Conservation (phyloP, 257 asterid species). For the Solanum paucissectum region DNA sequence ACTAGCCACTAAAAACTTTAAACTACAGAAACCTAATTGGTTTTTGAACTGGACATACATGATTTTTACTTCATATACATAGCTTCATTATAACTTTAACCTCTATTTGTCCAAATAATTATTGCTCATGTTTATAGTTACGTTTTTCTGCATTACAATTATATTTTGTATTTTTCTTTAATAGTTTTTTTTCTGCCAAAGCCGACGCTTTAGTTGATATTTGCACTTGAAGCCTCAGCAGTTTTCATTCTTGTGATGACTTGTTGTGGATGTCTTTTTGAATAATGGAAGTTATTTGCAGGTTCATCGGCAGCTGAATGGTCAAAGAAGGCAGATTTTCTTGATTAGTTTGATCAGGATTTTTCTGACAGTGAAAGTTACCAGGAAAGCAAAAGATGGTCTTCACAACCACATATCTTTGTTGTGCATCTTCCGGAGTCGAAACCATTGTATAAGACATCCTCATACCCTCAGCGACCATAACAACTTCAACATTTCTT, state of each 20-base stretch:
- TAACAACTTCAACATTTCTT: conserved; percentile 37
- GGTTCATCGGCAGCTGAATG: conserved; percentile 92
- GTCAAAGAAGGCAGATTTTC: conserved; percentile 58
- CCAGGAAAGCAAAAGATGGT: conserved; percentile 64
- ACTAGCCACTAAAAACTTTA: background rate
- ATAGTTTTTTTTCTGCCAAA: background rate
- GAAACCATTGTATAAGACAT: conserved; percentile 57
- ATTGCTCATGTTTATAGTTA: background rate
- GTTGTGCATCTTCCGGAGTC: conserved; percentile 31
- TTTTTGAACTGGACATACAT: background rate
- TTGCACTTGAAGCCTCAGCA: background rate
- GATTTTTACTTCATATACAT: background rate
- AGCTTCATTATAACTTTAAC: background rate
- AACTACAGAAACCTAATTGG: background rate
- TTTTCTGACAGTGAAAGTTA: conserved; percentile 56
- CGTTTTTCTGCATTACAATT: background rate
- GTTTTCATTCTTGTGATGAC: background rate
- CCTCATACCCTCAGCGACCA: conserved; percentile 33
- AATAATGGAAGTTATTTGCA: conserved; percentile 20
- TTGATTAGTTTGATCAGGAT: conserved; percentile 59
- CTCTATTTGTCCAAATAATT: background rate
- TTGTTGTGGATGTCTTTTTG: background rate
- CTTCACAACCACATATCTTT: conserved; percentile 66
- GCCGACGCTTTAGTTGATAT: background rate
- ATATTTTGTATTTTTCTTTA: background rate